Conservation (phyloP, 176 grass and related monocot genomes). For the Secale cereale region DNA sequence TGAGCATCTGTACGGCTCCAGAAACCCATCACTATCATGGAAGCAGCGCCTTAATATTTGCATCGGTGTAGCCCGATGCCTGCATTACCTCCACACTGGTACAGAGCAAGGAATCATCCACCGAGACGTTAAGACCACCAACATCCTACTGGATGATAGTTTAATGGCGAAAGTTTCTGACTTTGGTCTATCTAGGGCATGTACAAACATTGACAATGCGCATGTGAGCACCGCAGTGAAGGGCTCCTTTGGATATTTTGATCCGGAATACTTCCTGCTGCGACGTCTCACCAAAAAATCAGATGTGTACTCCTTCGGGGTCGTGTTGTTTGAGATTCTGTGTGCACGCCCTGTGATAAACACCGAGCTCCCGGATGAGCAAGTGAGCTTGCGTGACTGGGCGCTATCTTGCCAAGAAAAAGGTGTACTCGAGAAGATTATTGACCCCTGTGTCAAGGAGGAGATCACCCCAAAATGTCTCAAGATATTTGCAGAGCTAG, state of each 20-base stretch:
- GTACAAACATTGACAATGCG: background rate
- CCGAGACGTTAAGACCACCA: background rate
- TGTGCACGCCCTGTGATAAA: constrained; percentile 21
- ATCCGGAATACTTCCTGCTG: constrained; percentile 38
- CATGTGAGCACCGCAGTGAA: constrained; percentile 39
- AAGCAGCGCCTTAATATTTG: constrained; percentile 22
- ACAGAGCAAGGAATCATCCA: too few species aligned
- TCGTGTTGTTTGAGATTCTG: constrained; percentile 33
- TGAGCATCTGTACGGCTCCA: background rate
- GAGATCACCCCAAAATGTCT: constrained; percentile 13
- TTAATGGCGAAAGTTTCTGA: constrained; percentile 20
- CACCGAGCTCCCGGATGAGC: background rate
- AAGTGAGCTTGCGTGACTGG: constrained; percentile 37
- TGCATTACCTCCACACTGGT: too few species aligned
- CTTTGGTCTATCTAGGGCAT: constrained; percentile 26
- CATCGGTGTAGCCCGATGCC: background rate
- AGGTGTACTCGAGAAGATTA: background rate
- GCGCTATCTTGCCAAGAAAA: constrained; percentile 14
- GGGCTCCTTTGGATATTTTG: constrained; percentile 35
- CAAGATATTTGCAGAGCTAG: constrained; percentile 13
- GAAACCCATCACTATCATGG: background rate
- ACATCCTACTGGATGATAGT: constrained; percentile 20
- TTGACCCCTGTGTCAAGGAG: constrained; percentile 25
- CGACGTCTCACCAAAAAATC: constrained; percentile 32
- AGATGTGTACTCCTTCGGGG: constrained; percentile 38